Evolutionary conservation across 176 grass and related monocot species (phyloP).

Genomic region (Hyparrhenia diplandra): DNA sequence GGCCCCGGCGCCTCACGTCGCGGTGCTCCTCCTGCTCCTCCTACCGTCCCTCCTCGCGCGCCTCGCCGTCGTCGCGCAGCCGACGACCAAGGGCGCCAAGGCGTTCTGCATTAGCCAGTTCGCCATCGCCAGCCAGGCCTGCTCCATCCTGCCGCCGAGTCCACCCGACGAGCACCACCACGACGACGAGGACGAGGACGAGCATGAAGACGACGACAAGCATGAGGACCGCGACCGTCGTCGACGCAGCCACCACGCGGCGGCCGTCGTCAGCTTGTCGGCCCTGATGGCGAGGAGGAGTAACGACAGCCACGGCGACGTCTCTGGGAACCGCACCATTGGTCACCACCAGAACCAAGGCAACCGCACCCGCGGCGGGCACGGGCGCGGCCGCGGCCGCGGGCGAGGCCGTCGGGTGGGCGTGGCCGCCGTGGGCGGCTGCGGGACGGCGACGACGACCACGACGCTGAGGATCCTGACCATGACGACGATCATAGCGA

Average conservation of each 20-base stretch:
- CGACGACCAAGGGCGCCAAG: conserved; percentile 30
- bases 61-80: conserved; percentile 16
- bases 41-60: conserved; percentile 29
- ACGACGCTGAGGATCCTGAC: conserved; percentile 14
- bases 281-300: not conserved
- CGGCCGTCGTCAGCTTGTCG: not conserved
- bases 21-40: conserved; percentile 37
- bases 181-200: not conserved
- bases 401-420: not conserved
- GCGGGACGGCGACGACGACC: conserved; percentile 15
- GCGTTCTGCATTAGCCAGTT: conserved; percentile 84
- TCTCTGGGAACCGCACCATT: conserved; percentile 14
- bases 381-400: conserved; percentile 3
- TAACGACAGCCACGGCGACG: conserved; percentile 3
- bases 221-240: not conserved
- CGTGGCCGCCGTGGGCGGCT: conserved; percentile 3
- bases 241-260: not conserved
- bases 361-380: conserved; percentile 19
- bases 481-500: not conserved
- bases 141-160: conserved; percentile 49
- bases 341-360: conserved; percentile 12
- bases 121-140: conserved; percentile 73
- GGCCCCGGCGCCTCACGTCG: conserved; percentile 12
- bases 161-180: conserved; percentile 34
- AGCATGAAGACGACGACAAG: not conserved